These are phyloP conservation scores for Sutorius australiensis DNA, from an alignment of 768 basidiomycete genomes.

Conservation along the genomic window DNA sequence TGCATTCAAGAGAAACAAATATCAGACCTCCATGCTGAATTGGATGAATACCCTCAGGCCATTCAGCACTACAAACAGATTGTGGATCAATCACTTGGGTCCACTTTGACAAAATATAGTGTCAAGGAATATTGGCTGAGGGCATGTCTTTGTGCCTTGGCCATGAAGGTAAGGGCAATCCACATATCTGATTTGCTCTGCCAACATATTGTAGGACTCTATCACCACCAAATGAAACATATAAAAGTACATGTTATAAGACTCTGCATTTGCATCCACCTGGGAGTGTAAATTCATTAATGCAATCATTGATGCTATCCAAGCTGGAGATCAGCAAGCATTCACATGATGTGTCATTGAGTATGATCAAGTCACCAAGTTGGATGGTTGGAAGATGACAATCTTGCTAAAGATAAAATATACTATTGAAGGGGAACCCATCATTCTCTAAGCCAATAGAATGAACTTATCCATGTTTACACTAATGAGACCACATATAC, in stretches of 20 bases:
- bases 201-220: conserved; percentile 56
- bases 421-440: conserved; percentile 58
- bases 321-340: conserved; percentile 62
- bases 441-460: conserved; percentile 25
- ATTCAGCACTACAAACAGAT: conserved; percentile 89
- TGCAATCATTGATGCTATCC: conserved; percentile 73
- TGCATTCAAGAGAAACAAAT: conserved; percentile 27
- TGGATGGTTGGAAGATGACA: conserved; percentile 95
- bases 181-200: background rate
- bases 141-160: conserved; percentile 82
- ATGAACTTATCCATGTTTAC: background rate
- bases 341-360: conserved; percentile 87
- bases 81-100: conserved; percentile 74
- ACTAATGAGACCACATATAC: conserved; percentile 18
- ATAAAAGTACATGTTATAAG: conserved; percentile 72
- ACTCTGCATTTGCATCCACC: conserved; percentile 81
- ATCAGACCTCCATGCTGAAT: conserved; percentile 84
- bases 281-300: conserved; percentile 89
- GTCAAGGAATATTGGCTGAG: conserved; percentile 98
- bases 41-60: conserved; percentile 81
- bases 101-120: conserved; percentile 91
- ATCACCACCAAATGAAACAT: conserved; percentile 81
- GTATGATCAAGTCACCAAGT: conserved; percentile 86
- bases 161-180: conserved; percentile 65
- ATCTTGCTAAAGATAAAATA: conserved; percentile 91